Base-by-base conservation (phyloP, 2,329 filamentous ascomycete genomes). In the Phyllosticta capitalensis region DNA sequence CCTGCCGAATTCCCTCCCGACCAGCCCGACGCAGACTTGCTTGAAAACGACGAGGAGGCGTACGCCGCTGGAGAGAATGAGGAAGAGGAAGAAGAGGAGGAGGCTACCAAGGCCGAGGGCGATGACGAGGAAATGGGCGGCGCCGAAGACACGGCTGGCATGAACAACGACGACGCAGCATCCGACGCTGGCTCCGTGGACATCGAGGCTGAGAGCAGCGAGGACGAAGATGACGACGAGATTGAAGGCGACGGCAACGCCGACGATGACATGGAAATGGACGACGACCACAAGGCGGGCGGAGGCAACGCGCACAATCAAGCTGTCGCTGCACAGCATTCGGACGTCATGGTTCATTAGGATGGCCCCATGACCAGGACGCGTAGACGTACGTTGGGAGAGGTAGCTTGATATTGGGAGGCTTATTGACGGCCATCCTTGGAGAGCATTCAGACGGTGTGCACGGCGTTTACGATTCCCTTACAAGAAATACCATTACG, bases 1-100 rank as follows among this genome's bases (percentile, higher is more conserved):
- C 94, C 94, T 2, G 86, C 94, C 64, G 92, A 99, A 76, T 99
- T 90, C 74, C 94, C 94, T 28, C 95, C 94, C 63, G 94, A 99
- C 73, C 94, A 99, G 77, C 94, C 94, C 50, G 94, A 99, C 73
- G 94, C 92, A 57, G 95, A 99, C 70, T 81, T 87, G 52, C 81
- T 83, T 56, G 88, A 88, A 51, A 92, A 96, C 67, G 94, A 95
- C 66, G 82, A 80, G 59, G 87, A 89, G 24, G 84, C 88, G 65
- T 99, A 99, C 69, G 94, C 92, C 63, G 90, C 89, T 21, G 94
- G 97, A 59, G 92, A 96, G 73, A 75, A 75, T 45, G 85, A 84
- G 17, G 90, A 90, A 54, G 85, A 86, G 64, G 86, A 85, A 57
- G 83, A 75, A 12, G 76, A 75, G 52, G 70, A 70, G 20, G 69